These are phyloP conservation scores for Smallanthus sonchifolius DNA, from an alignment of 129 eudicot genomes.

Conservation along the genomic window DNA sequence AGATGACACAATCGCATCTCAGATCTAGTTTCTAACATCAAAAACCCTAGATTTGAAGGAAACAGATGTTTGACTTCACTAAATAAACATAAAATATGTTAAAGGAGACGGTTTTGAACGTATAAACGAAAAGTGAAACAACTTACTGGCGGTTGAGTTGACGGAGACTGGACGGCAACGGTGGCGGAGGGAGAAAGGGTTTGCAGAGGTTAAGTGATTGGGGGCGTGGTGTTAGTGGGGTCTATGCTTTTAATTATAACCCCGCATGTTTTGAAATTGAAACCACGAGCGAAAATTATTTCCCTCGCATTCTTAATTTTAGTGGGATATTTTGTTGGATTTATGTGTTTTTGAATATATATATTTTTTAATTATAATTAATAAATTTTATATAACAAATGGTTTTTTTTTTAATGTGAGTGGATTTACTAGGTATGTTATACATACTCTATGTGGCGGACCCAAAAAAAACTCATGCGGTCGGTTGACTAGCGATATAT, in stretches of 20 bases:
- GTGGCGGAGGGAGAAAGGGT: background rate
- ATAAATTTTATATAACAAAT: background rate
- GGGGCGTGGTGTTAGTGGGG: constrained; percentile 18
- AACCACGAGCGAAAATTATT: constrained; percentile 7
- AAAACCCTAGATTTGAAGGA: constrained; percentile 10
- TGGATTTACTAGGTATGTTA: too few species aligned
- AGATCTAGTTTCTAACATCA: background rate
- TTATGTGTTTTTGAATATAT: background rate
- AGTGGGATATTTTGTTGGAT: background rate
- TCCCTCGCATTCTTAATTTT: constrained; percentile 6
- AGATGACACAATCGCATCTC: background rate
- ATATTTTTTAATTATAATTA: background rate
- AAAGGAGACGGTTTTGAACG: background rate
- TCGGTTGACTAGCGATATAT: too few species aligned
- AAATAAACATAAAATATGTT: background rate
- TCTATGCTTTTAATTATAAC: constrained; percentile 5
- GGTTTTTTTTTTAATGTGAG: too few species aligned
- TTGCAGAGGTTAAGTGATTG: constrained; percentile 6
- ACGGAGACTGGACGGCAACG: background rate
- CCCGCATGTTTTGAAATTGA: constrained; percentile 24
- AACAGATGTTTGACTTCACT: background rate
- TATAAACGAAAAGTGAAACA: background rate
- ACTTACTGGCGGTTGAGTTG: constrained; percentile 8
- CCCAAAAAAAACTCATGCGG: too few species aligned
- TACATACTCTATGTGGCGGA: too few species aligned